Conservation (phyloP, 805 yeast species). For the Candida piceae region DNA sequence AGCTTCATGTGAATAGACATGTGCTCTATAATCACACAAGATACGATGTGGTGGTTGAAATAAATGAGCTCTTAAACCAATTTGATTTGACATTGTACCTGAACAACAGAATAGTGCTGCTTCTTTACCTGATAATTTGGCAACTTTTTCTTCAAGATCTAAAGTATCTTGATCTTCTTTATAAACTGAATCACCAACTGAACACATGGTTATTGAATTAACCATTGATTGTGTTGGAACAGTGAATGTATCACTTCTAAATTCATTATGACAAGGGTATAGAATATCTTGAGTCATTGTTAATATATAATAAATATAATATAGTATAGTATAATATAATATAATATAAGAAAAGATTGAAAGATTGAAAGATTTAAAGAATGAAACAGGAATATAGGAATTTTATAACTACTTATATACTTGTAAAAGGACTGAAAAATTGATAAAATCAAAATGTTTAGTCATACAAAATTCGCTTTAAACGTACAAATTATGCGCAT, state of each 20-base stretch:
- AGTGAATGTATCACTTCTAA: constrained; percentile 80
- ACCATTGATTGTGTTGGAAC: constrained; percentile 75
- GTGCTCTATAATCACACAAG: constrained; percentile 77
- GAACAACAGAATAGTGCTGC: constrained; percentile 78
- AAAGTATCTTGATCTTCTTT: constrained; percentile 70
- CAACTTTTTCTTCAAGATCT: constrained; percentile 59
- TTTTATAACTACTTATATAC: not conserved
- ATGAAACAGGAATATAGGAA: not conserved
- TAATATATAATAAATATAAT: not conserved
- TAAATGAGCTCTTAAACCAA: constrained; percentile 69
- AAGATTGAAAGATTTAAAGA: not conserved
- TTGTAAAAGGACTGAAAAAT: too few relatives aligned
- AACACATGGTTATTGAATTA: constrained; percentile 44
- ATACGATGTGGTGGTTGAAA: constrained; percentile 76
- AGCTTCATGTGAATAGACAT: constrained; percentile 78
- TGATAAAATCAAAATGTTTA: too few relatives aligned
- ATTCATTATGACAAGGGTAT: constrained; percentile 34
- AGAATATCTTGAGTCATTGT: constrained; percentile 4
- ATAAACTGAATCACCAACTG: constrained; percentile 82
- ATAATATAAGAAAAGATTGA: not conserved
- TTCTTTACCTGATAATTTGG: constrained; percentile 66
- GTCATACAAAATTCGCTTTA: too few relatives aligned
- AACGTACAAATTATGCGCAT: too few relatives aligned
- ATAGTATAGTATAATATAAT: not conserved
- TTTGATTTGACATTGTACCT: constrained; percentile 85